Evolutionary conservation across 2,329 filamentous ascomycete species (phyloP), one percentile per base, ranked within the genome.

Genomic region (Talaromyces amestolkiae): DNA sequence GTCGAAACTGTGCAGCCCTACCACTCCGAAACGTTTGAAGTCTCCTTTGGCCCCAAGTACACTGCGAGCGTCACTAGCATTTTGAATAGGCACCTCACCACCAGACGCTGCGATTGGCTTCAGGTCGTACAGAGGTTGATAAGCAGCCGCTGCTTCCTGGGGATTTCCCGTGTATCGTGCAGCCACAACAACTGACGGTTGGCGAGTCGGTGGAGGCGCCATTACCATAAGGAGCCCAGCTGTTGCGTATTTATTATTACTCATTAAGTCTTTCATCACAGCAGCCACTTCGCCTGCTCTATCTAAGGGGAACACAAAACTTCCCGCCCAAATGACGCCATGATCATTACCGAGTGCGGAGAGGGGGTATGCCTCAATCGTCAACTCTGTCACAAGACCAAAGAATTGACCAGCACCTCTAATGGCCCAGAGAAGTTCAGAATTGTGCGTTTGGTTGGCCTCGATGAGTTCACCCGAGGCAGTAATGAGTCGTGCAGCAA

Each of bases 351-450:
- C 60, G 3, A 53, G 31, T 19, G n/a, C 27, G 9, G 35, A 41
- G 9, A 62, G n/a, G 11, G 60, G 60, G 15, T 62, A 53, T 62
- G 33, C 60, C 22, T 62, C 39, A 11, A 39, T 19, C 43, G 43
- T 47, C 43, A 47, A 43, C n/a, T 63, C 49, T 10, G 43, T 77
- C 6, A 76, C 73, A 49, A 77, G 70, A 11, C 75, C 75, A 56
- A 74, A 76, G 60, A 73, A 75, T 58, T 72, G 72, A 1, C 72
- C 73, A 24, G 74, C 74, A 9, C 73, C 74, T 58, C 74, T 73
- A 59, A 59, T 19, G 11, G 58, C 58, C 58, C 39, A 59, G 7
- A 59, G 76, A 5, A 77, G 68, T 47, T 77, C 74, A 15, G 59
- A 13, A 51, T 77, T 70, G 22, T 68, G 65, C n/a, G 60, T 69